A percentile compares a stretch with the other conserved stretches of the same genome.
phyloP scores from a whole-genome alignment of 73 alveolate genomes.

The Effrenium voratum region DNA sequence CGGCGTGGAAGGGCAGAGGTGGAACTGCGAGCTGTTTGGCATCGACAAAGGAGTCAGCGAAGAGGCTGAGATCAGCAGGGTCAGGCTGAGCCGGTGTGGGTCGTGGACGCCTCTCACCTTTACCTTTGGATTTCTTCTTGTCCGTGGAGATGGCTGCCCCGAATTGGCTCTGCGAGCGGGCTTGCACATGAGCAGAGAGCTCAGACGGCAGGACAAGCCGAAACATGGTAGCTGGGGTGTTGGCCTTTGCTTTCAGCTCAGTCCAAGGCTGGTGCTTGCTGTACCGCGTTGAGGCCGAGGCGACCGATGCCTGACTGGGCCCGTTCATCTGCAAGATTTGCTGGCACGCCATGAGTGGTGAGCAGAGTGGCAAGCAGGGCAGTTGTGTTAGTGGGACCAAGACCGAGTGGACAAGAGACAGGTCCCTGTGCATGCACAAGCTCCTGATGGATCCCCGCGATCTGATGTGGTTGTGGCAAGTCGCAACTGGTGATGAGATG shows the following conservation, averaged over 20 bases:
- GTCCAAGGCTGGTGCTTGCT: constrained; percentile 22
- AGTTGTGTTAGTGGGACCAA: background rate
- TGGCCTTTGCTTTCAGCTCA: background rate
- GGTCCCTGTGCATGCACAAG: no score
- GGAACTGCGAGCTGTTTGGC: background rate
- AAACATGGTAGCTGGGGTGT: background rate
- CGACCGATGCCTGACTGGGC: no score
- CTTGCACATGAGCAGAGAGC: background rate
- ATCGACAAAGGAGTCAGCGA: background rate
- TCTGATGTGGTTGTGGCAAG: no score
- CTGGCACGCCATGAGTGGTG: no score
- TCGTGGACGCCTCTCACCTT: no score
- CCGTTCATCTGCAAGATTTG: no score
- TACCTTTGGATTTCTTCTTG: no score
- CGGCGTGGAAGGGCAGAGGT: background rate
- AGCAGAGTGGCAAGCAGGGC: background rate
- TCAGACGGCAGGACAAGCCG: background rate
- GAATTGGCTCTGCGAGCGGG: background rate
- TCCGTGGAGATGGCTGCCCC: background rate
- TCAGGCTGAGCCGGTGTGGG: background rate
- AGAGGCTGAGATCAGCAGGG: background rate
- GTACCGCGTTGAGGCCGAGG: no score
- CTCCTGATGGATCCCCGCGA: no score
- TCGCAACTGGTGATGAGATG: no score
- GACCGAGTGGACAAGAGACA: background rate